phyloP scores from a whole-genome alignment of 768 basidiomycete species.

The Paxillus rubicundulus region DNA sequence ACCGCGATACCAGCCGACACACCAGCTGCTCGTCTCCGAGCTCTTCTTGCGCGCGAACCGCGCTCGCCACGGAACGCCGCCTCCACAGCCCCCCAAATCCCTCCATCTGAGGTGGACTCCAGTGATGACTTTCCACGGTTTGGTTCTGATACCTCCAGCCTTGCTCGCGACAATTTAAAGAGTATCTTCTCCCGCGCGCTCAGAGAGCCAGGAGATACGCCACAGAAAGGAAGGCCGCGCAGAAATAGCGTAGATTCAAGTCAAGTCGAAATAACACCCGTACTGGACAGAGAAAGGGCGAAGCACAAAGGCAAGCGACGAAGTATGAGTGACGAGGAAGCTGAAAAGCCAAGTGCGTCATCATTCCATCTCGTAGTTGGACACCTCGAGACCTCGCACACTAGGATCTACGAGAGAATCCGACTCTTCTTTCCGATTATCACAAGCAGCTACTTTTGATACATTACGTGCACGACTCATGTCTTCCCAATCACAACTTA shows the following conservation, averaged over 20 bases:
- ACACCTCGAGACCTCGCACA: constrained; percentile 2
- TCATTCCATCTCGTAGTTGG: constrained; percentile 7
- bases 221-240: constrained; percentile 49
- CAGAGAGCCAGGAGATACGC: constrained; percentile 62
- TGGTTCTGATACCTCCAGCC: constrained; percentile 38
- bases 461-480: constrained; percentile 45
- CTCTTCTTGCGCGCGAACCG: constrained; percentile 53
- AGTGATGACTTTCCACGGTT: constrained; percentile 11
- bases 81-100: constrained; percentile 22
- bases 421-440: constrained; percentile 39
- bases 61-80: constrained; percentile 33
- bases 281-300: constrained; percentile 39
- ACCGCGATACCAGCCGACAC: constrained; percentile 35
- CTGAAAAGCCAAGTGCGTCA: constrained; percentile 52
- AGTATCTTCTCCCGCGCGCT: constrained; percentile 65
- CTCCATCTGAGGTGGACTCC: constrained; percentile 29
- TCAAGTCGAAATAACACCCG: constrained; percentile 56
- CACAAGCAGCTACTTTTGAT: constrained; percentile 47
- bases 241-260: constrained; percentile 61
- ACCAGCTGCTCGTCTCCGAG: constrained; percentile 62
- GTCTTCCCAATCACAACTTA: constrained; percentile 36
- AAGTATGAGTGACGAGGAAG: constrained; percentile 69
- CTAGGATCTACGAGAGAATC: constrained; percentile 27
- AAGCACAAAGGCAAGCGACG: constrained; percentile 50
- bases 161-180: constrained; percentile 57